Evolutionary conservation across 208 protist genomes (phyloP).

Genomic region (Acanthamoeba royreba): DNA sequence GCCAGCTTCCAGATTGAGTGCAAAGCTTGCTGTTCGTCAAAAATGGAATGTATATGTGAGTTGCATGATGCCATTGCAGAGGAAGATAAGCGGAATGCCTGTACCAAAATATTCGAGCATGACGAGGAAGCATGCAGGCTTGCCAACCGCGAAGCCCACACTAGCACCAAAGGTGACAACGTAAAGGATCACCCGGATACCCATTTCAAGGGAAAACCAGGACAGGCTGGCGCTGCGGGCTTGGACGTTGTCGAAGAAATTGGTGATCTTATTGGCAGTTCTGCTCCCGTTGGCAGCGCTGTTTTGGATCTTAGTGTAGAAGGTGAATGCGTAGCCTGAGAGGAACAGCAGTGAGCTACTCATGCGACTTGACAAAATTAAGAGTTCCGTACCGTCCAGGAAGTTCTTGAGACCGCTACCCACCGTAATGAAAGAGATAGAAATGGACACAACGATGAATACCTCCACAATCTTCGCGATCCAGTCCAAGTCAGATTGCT

Average conservation of each 20-base stretch:
- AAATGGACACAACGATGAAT: conserved; percentile 72
- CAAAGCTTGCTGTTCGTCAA: not conserved
- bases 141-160: conserved; percentile 56
- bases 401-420: conserved; percentile 73
- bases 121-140: conserved; percentile 61
- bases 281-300: not conserved
- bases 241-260: not conserved
- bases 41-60: not conserved
- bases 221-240: not conserved
- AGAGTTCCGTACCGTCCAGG: conserved; percentile 63
- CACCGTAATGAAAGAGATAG: conserved; percentile 72
- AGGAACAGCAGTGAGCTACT: not conserved
- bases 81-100: not conserved
- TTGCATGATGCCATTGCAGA: not conserved
- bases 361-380: too few species aligned
- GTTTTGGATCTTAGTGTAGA: not conserved
- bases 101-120: conserved; percentile 59
- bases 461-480: conserved; percentile 63
- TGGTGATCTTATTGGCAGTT: not conserved
- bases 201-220: not conserved
- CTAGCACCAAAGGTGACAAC: conserved; percentile 62
- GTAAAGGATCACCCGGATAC: conserved; percentile 28
- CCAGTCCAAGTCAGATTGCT: conserved; percentile 64
- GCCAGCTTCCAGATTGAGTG: not conserved
- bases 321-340: not conserved